Evolutionary conservation across 257 asterid species (phyloP).

Genomic region (Fraxinus cuspidata): DNA sequence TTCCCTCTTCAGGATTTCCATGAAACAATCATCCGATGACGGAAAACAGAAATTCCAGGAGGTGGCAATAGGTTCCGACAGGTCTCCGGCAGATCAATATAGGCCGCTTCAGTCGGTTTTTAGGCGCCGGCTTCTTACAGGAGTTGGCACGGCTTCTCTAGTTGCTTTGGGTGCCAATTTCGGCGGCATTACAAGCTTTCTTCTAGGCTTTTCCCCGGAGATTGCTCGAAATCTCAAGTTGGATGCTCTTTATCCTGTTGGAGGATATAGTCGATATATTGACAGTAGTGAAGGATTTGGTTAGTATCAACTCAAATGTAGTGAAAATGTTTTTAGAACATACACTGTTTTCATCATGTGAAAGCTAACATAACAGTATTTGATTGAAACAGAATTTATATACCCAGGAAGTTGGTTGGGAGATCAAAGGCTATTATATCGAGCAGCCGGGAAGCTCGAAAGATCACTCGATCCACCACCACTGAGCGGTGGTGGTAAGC

Average conservation of each 20-base stretch:
- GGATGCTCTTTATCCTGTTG: conserved; percentile 74
- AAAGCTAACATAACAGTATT: conserved; percentile 18
- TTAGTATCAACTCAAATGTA: too few relatives aligned
- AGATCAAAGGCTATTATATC: conserved; percentile 70
- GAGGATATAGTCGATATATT: conserved; percentile 68
- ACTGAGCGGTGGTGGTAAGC: conserved; percentile 33
- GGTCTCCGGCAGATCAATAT: conserved; percentile 57
- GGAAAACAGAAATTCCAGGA: conserved; percentile 28
- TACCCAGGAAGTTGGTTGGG: conserved; percentile 91
- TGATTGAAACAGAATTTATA: conserved; percentile 59
- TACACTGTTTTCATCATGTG: background rate
- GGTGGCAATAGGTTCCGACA: background rate
- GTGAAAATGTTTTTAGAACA: background rate
- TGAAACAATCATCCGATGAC: conserved; percentile 51
- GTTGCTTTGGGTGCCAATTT: conserved; percentile 77
- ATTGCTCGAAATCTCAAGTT: conserved; percentile 70
- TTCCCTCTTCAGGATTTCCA: conserved; percentile 31
- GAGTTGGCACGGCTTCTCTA: conserved; percentile 66
- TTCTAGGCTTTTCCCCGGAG: conserved; percentile 75
- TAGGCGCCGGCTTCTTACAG: conserved; percentile 64
- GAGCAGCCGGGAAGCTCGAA: conserved; percentile 81
- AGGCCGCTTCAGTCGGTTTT: conserved; percentile 65
- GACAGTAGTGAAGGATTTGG: conserved; percentile 74
- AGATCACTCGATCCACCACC: conserved; percentile 76
- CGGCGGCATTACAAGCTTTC: conserved; percentile 70